Evolutionary conservation across 345 rosid genomes (phyloP), one percentile per base, ranked within the genome.

Genomic region (Bruguiera gymnorhiza): DNA sequence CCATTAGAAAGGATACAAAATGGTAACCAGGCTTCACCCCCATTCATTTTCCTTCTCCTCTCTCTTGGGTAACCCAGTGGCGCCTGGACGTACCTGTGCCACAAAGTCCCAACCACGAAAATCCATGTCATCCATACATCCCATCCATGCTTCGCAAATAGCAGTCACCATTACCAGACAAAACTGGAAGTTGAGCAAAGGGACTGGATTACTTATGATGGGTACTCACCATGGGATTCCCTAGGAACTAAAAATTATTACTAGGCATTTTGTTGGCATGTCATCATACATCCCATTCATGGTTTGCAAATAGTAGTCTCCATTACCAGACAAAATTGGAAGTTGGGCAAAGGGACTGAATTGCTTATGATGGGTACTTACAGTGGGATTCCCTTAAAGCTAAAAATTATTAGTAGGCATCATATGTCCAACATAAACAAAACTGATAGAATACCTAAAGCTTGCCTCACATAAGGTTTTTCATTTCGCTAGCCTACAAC

Each of bases 61-160:
- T 88, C 92, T 71, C 85, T 74, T 26, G 89, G 93, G 72, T 84
- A 88, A 13, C 90, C 90, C 78, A 84, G 29, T n/a, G 93, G 90
- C 61, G 93, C 87, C 77, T 88, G 93, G 26, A 86, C 80, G 39
- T 88, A 82, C 73, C 89, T 84, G 86, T 21, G 58, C 58, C 26
- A 20, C 21, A 24, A 54, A 54, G 58, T 54, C 21, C 58, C 34
- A 32, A 32, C 34, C 13, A 54, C 19, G 57, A 21, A n/a, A 54
- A 54, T 11, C 58, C 10, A 20, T 20, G 43, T 37, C 11, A 9
- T 37, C 11, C 11, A 37, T 37, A 8, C 11, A n/a, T 21, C 6
- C 19, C 52, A 62, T 62, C n/a, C 53, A 20, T 62, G 26, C 31
- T 37, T 37, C 32, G 48, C 7, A 63, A 23, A 1, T 18, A 11